Conservation (phyloP, 1,284 basidiomycete genomes). For the Cutaneotrichosporon sp. region DNA sequence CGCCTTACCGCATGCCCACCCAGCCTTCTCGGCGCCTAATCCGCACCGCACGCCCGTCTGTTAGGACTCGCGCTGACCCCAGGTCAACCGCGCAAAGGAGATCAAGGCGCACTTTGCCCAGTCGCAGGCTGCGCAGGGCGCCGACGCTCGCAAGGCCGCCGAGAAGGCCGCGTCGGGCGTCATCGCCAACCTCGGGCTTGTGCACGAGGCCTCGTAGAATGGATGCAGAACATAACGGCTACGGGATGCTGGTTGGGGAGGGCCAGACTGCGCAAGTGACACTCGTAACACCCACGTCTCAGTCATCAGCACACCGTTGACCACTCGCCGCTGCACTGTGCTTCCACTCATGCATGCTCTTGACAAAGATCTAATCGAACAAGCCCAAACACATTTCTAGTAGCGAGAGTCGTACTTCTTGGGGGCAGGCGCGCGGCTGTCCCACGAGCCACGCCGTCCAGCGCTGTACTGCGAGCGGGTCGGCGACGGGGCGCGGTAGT, state of each 20-base stretch:
- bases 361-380: too few species aligned
- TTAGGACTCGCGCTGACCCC: slow-evolving; percentile 12
- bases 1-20: too few species aligned
- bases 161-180: slow-evolving; percentile 73
- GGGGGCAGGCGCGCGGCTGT: background rate
- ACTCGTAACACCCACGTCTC: too few species aligned
- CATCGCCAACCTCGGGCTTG: slow-evolving; percentile 71
- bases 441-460: background rate
- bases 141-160: slow-evolving; percentile 69
- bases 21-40: too few species aligned
- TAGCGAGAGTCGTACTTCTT: background rate
- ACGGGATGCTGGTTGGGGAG: background rate
- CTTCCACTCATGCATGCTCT: too few species aligned
- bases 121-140: slow-evolving; percentile 65
- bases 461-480: background rate
- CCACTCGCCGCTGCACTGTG: too few species aligned
- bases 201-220: slow-evolving; percentile 43
- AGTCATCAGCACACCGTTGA: too few species aligned
- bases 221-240: slow-evolving; percentile 1
- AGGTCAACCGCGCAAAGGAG: slow-evolving; percentile 73
- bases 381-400: too few species aligned
- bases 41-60: too few species aligned
- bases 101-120: slow-evolving; percentile 73
- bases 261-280: too few species aligned
- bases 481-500: background rate